Evolutionary conservation across 2,329 filamentous ascomycete species (phyloP).

Genomic region (Alternaria sp.): DNA sequence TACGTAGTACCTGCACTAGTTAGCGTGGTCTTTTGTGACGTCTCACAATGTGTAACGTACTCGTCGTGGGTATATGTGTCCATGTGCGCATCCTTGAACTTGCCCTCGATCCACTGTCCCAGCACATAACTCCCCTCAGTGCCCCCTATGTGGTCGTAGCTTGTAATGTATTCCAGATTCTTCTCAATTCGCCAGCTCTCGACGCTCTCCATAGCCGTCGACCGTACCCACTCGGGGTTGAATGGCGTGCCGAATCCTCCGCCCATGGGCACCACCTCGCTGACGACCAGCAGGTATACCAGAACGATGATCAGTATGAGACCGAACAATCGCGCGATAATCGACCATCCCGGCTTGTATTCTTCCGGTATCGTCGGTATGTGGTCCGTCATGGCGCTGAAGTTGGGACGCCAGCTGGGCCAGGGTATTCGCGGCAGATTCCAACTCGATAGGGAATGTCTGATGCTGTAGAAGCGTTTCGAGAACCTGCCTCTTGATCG

Average conservation of each 20-base stretch:
- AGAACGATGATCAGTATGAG: conserved; percentile 76
- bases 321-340: conserved; percentile 76
- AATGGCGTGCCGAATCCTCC: conserved; percentile 69
- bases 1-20: conserved; percentile 66
- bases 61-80: conserved; percentile 79
- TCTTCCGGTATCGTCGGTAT: conserved; percentile 55
- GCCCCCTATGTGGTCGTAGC: conserved; percentile 90
- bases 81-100: conserved; percentile 74
- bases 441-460: conserved; percentile 63
- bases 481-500: conserved; percentile 53
- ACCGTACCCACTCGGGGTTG: conserved; percentile 80
- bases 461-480: conserved; percentile 63
- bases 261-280: conserved; percentile 77
- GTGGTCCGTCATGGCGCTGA: conserved; percentile 41
- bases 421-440: conserved; percentile 54
- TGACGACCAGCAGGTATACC: conserved; percentile 84
- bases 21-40: conserved; percentile 11
- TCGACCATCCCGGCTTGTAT: conserved; percentile 63
- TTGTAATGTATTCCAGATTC: conserved; percentile 77
- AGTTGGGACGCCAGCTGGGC: conserved; percentile 31
- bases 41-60: conserved; percentile 34
- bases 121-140: conserved; percentile 89
- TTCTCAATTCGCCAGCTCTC: conserved; percentile 69
- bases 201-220: conserved; percentile 75
- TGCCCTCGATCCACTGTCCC: conserved; percentile 80